Percentiles rank a stretch among this genome's conserved stretches.
phyloP scores from a whole-genome alignment of 2,329 filamentous ascomycete genomes.

The Aspergillus calidoustus region DNA sequence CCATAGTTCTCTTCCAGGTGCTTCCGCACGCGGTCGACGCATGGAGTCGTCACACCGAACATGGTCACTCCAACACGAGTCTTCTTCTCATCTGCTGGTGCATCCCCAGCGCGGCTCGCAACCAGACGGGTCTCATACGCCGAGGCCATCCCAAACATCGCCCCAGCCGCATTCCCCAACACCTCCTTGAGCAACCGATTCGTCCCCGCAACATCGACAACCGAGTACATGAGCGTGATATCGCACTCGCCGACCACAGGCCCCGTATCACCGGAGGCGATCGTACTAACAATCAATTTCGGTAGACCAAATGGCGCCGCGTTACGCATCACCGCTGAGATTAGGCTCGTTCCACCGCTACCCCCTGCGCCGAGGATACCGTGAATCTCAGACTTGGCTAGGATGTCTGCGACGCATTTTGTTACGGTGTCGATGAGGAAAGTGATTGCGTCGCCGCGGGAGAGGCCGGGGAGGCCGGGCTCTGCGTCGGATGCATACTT shows the following conservation, averaged over 20 bases:
- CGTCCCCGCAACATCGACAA: conserved; percentile 71
- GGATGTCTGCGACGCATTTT: conserved; percentile 46
- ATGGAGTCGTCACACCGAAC: conserved; percentile 75
- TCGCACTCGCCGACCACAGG: conserved; percentile 71
- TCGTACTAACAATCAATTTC: conserved; percentile 72
- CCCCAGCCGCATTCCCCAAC: conserved; percentile 62
- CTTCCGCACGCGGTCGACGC: conserved; percentile 60
- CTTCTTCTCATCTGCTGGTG: background rate
- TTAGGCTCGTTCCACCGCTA: conserved; percentile 65
- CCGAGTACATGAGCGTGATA: conserved; percentile 71
- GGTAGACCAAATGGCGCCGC: conserved; percentile 68
- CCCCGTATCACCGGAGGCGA: conserved; percentile 68
- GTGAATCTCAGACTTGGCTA: conserved; percentile 50
- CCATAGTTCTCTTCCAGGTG: conserved; percentile 50
- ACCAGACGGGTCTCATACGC: conserved; percentile 41
- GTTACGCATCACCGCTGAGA: conserved; percentile 64
- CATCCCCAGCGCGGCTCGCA: background rate
- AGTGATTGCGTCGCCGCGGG: conserved; percentile 61
- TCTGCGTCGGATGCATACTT: conserved; percentile 18
- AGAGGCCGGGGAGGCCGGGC: conserved; percentile 37
- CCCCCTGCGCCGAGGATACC: conserved; percentile 66
- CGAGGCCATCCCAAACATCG: conserved; percentile 63
- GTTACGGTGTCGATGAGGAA: conserved; percentile 58
- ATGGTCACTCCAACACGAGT: conserved; percentile 66
- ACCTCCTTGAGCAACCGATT: conserved; percentile 56